Conservation (phyloP, 768 basidiomycete genomes). For the Tremella mesenterica region DNA sequence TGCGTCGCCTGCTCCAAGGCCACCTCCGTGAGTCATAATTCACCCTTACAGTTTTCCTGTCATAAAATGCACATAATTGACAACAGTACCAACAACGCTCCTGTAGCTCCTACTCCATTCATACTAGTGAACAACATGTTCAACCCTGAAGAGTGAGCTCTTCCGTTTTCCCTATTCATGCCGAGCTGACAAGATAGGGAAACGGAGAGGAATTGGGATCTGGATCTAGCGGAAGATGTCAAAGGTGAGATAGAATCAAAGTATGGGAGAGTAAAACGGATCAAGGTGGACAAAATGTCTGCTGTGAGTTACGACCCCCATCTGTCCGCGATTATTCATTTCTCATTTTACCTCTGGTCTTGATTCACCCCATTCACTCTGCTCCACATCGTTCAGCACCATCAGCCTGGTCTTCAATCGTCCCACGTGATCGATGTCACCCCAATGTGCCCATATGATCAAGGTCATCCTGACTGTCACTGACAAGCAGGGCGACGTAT, state of each 20-base stretch:
- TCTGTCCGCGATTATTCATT: no score
- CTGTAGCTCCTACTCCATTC: constrained; percentile 63
- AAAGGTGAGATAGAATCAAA: constrained; percentile 86
- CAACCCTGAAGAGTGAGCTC: constrained; percentile 79
- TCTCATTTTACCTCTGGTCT: no score
- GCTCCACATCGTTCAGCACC: background rate
- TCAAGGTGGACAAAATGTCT: constrained; percentile 86
- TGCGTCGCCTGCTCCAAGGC: background rate
- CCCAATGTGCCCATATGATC: no score
- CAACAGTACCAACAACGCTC: constrained; percentile 57
- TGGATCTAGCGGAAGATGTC: constrained; percentile 90
- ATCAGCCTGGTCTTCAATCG: no score
- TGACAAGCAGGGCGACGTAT: constrained; percentile 77
- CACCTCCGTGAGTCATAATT: constrained; percentile 14
- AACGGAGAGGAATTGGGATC: constrained; percentile 93
- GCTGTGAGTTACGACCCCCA: constrained; percentile 71
- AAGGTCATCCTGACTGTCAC: no score
- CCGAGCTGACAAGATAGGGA: constrained; percentile 53
- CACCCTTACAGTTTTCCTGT: background rate
- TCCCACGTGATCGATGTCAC: no score
- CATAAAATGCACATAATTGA: constrained; percentile 5
- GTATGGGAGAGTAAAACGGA: constrained; percentile 75
- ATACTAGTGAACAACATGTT: constrained; percentile 94
- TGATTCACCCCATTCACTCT: background rate
- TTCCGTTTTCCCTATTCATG: background rate